Percentiles rank a stretch among this genome's conserved stretches.
Conservation (phyloP, 441 rosid species). For the Adansonia madagascariensis region DNA sequence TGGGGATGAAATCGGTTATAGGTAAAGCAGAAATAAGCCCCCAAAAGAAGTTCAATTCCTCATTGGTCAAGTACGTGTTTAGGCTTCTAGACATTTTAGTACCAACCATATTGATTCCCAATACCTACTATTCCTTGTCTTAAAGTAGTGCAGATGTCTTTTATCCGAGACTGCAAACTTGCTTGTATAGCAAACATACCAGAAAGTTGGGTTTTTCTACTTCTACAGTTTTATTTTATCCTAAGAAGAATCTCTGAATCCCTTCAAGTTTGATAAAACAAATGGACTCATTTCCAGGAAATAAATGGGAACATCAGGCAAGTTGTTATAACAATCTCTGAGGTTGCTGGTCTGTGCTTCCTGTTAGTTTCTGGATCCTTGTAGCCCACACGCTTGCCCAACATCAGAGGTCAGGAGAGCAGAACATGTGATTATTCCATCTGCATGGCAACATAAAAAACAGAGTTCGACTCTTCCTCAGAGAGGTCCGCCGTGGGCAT, state of each 20-base stretch:
- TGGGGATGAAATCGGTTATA: too few species aligned
- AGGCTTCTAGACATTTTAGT: not conserved
- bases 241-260: not conserved
- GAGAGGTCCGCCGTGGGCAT: too few species aligned
- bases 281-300: not conserved
- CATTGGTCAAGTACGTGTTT: not conserved
- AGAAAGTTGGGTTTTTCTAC: not conserved
- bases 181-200: too few species aligned
- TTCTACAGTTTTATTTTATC: not conserved
- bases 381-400: not conserved
- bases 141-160: not conserved
- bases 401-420: not conserved
- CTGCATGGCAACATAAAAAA: not conserved
- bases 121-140: not conserved
- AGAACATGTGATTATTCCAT: not conserved
- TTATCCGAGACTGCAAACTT: not conserved
- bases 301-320: not conserved
- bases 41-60: too few species aligned
- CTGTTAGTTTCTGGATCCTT: not conserved
- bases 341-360: not conserved
- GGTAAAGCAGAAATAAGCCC: too few species aligned
- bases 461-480: too few species aligned
- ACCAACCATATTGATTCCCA: not conserved
- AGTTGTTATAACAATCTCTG: not conserved
- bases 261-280: not conserved